Conservation (phyloP, 768 basidiomycete genomes). For the Gloeophyllum trabeum region DNA sequence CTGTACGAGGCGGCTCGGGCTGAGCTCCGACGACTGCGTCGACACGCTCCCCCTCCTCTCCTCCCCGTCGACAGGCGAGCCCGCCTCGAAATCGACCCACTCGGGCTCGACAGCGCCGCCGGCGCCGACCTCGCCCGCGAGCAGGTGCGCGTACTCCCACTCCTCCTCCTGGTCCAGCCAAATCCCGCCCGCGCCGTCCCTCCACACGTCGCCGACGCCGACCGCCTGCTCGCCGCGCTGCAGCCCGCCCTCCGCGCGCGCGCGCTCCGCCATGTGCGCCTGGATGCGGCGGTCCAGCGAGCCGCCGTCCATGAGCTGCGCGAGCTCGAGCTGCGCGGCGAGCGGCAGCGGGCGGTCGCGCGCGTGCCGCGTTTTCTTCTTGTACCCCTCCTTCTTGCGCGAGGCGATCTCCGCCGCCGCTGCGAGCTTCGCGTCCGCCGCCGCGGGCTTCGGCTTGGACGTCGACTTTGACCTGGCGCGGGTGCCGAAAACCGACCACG, state of each 20-base stretch:
- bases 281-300: slow-evolving; percentile 40
- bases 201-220: slow-evolving; percentile 14
- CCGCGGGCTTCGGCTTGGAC: slow-evolving; percentile 16
- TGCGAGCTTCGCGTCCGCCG: slow-evolving; percentile 11
- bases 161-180: slow-evolving; percentile 71
- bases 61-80: not conserved
- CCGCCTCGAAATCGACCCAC: not conserved
- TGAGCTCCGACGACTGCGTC: not conserved
- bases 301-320: slow-evolving; percentile 63
- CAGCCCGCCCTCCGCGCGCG: slow-evolving; percentile 24
- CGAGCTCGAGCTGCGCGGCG: slow-evolving; percentile 52
- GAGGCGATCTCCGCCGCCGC: slow-evolving; percentile 1
- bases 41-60: not conserved
- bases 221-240: slow-evolving; percentile 3
- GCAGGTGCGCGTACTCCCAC: slow-evolving; percentile 54
- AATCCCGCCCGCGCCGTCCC: slow-evolving; percentile 41
- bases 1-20: not conserved
- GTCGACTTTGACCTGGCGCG: not conserved
- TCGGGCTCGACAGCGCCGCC: not conserved
- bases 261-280: slow-evolving; percentile 43
- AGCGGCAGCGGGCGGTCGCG: slow-evolving; percentile 36
- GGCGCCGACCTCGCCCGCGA: slow-evolving; percentile 25
- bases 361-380: slow-evolving; percentile 31
- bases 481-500: slow-evolving; percentile 17
- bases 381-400: slow-evolving; percentile 3